A percentile compares a stretch with the other conserved stretches of the same genome.
Evolutionary conservation across 2,329 filamentous ascomycete species (phyloP).

Genomic region (Escovopsis sp.): DNA sequence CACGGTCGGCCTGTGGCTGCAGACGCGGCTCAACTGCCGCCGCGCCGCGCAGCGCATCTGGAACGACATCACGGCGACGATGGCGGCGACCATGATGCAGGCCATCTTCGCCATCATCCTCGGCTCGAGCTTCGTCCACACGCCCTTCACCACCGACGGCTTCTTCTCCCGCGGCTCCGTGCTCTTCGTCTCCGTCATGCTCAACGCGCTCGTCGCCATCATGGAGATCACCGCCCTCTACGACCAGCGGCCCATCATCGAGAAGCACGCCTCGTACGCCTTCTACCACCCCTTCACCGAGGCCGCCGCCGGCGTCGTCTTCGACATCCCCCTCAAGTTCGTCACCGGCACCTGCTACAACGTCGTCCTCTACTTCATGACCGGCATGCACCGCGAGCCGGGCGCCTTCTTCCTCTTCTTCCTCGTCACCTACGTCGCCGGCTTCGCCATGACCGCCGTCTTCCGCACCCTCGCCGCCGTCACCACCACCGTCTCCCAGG

Average conservation of each 20-base stretch:
- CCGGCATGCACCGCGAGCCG: slow-evolving; percentile 38
- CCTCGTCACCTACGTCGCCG: slow-evolving; percentile 51
- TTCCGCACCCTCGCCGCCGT: slow-evolving; percentile 60
- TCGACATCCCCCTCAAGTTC: slow-evolving; percentile 44
- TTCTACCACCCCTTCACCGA: slow-evolving; percentile 38
- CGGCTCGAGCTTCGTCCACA: slow-evolving; percentile 43
- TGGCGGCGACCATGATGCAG: slow-evolving; percentile 30
- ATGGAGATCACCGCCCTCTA: slow-evolving; percentile 35
- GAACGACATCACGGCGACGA: slow-evolving; percentile 33
- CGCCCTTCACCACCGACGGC: slow-evolving; percentile 30
- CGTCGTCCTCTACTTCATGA: slow-evolving; percentile 41
- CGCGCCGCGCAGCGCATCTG: slow-evolving; percentile 36
- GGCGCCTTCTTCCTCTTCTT: slow-evolving; percentile 64
- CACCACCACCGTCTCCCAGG: slow-evolving; percentile 48
- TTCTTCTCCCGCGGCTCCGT: slow-evolving; percentile 40
- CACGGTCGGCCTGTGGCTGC: slow-evolving; percentile 38
- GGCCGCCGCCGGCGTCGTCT: slow-evolving; percentile 36
- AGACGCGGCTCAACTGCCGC: slow-evolving; percentile 34
- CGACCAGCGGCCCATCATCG: slow-evolving; percentile 30
- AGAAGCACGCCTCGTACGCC: slow-evolving; percentile 32
- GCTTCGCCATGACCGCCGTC: slow-evolving; percentile 58
- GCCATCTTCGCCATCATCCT: slow-evolving; percentile 44
- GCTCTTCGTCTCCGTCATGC: slow-evolving; percentile 43
- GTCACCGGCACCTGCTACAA: slow-evolving; percentile 34
- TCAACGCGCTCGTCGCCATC: slow-evolving; percentile 43